Conservation (phyloP, 2,329 filamentous ascomycete genomes). For the Orbilia blumenaviensis region DNA sequence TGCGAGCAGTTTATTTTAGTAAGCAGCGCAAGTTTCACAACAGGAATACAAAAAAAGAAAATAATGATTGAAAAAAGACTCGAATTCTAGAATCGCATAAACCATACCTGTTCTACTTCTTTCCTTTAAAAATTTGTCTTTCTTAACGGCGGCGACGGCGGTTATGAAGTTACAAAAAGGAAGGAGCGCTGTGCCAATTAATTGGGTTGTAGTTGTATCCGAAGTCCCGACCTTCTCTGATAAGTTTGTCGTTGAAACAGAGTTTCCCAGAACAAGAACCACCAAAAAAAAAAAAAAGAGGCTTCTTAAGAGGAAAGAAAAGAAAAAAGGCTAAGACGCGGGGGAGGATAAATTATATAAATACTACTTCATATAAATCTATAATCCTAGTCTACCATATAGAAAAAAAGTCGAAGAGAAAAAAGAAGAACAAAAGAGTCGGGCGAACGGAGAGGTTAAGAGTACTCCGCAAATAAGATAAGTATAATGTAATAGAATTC, state of each 20-base stretch:
- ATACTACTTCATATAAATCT: too few relatives aligned
- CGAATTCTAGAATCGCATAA: too few relatives aligned
- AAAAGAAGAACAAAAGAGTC: background rate
- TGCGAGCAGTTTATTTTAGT: too few relatives aligned
- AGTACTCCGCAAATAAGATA: background rate
- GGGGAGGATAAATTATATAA: background rate
- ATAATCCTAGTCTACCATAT: too few relatives aligned
- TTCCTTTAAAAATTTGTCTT: too few relatives aligned
- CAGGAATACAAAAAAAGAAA: too few relatives aligned
- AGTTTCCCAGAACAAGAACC: background rate
- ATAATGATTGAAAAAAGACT: too few relatives aligned
- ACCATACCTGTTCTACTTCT: too few relatives aligned
- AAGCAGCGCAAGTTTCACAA: too few relatives aligned
- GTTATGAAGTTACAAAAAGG: background rate
- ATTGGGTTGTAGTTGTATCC: background rate
- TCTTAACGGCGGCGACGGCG: background rate
- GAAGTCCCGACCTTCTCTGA: background rate
- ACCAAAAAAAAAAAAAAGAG: background rate
- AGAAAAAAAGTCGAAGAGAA: too few relatives aligned
- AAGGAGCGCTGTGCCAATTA: slow-evolving; percentile 16
- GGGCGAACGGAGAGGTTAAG: slow-evolving; percentile 13
- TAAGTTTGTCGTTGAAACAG: slow-evolving; percentile 18
- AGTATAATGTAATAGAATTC: background rate
- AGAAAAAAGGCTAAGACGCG: too few relatives aligned
- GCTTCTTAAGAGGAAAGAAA: too few relatives aligned